Base-by-base conservation (phyloP, 257 asterid genomes). In the Avicennia marina region DNA sequence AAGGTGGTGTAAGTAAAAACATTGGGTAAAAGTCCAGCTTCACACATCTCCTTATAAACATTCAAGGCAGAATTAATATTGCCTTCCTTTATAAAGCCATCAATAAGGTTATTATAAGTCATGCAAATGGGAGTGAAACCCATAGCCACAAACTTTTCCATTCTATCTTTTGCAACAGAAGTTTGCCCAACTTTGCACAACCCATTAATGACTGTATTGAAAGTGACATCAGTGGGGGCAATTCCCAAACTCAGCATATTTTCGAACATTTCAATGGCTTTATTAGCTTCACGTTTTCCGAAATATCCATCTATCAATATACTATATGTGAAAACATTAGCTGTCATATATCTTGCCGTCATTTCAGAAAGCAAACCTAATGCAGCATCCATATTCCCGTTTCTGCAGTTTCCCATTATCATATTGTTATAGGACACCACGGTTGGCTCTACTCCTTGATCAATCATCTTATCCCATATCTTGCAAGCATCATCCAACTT, bases 261-360 rank as follows among this genome's bases (percentile, higher is more conserved):
- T 46, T 83, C 78, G 53, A 83, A 83, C 65, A 80, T 67, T 11
- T 38, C 72, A 39, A 72, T 57, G 54, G 94, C 97, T 16, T 64
- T 68, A 42, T 66, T 81, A 39, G 75, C 33, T 33, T 86, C 78
- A 22, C 81, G 79, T 62, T 68, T 80, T 46, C 57, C 65, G 50
- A 83, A 89, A 72, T 75, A 81, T 15, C 94, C 97, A 53, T 81
- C 77, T 42, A 89, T 68, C 74, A 89, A 76, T 63, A 81, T 79
- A 56, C 81, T 78, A 66, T 75, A 89, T 0, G 95, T 85, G 53
- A 75, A 42, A 61, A 64, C 89, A 72, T 78, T 78, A 29, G 84
- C 75, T 68, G 70, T 72, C 63, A 79, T 31, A 16, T 69, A 73
- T 43, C 56, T 73, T 58, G 12, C 57, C 4, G 39, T 43, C 84